phyloP scores from a whole-genome alignment of 2,329 filamentous ascomycete species.

The Biscogniauxia sp. region DNA sequence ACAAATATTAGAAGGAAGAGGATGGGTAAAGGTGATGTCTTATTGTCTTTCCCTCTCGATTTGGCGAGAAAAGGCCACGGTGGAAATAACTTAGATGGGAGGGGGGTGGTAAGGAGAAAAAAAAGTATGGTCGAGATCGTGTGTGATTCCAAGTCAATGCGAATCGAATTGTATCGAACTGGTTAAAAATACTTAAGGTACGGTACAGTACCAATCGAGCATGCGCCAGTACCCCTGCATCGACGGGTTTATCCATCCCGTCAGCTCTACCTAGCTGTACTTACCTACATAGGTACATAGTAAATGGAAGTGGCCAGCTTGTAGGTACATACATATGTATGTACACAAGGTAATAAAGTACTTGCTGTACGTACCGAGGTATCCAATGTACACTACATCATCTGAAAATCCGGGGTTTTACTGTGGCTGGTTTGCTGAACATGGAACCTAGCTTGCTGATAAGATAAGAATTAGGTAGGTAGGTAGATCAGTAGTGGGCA shows the following conservation, averaged over 20 bases:
- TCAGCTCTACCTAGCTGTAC: too few species aligned
- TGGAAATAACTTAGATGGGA: conserved; percentile 33
- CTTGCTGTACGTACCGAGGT: too few species aligned
- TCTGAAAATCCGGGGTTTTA: conserved; percentile 8
- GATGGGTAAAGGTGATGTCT: not conserved
- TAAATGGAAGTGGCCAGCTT: not conserved
- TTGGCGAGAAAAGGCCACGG: conserved; percentile 41
- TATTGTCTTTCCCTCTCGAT: conserved; percentile 2
- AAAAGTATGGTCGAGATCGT: not conserved
- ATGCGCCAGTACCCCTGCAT: too few species aligned
- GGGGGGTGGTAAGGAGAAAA: not conserved
- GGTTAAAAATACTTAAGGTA: conserved; percentile 1
- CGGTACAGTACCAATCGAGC: too few species aligned
- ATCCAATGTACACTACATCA: too few species aligned
- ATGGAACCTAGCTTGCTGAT: not conserved
- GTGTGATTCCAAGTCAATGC: conserved; percentile 15
- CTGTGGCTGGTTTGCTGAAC: conserved; percentile 2
- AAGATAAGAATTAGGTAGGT: conserved; percentile 10
- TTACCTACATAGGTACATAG: too few species aligned
- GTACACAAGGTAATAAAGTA: too few species aligned
- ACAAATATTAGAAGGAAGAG: conserved; percentile 1
- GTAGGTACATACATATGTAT: too few species aligned
- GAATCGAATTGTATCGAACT: conserved; percentile 14
- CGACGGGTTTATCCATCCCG: conserved; percentile 8
- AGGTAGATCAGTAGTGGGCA: not conserved